phyloP scores from a whole-genome alignment of 2,329 filamentous ascomycete species.

The Beauveria rudraprayagi region DNA sequence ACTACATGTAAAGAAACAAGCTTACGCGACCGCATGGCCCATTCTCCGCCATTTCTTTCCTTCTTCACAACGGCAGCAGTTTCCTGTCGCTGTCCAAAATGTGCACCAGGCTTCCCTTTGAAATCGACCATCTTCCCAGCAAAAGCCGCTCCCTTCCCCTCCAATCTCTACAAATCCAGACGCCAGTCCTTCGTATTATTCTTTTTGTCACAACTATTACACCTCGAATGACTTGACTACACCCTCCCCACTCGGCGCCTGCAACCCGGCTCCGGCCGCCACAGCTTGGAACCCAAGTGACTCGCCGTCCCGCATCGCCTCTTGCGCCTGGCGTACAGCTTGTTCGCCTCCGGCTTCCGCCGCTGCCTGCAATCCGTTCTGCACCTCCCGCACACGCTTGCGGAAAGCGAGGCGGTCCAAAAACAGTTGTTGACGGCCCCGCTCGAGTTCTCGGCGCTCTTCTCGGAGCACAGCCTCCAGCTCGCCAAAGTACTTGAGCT shows the following conservation, averaged over 20 bases:
- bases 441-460: constrained; percentile 86
- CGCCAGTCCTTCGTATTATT: constrained; percentile 10
- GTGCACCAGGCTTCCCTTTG: background rate
- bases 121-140: background rate
- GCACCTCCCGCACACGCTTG: constrained; percentile 73
- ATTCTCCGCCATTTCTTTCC: background rate
- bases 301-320: constrained; percentile 39
- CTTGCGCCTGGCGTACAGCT: constrained; percentile 39
- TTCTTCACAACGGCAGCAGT: background rate
- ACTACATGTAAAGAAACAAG: constrained; percentile 12
- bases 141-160: background rate
- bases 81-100: constrained; percentile 9
- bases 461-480: constrained; percentile 89
- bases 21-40: background rate
- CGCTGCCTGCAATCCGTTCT: constrained; percentile 62
- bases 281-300: constrained; percentile 45
- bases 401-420: constrained; percentile 86
- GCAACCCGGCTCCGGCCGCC: constrained; percentile 35
- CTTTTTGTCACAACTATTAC: constrained; percentile 22
- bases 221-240: constrained; percentile 51
- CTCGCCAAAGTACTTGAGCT: constrained; percentile 92
- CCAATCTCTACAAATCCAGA: constrained; percentile 10
- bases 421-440: constrained; percentile 86
- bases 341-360: constrained; percentile 41
- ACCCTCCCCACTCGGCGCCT: constrained; percentile 47